A percentile compares a stretch with the other conserved stretches of the same genome.
phyloP scores from a whole-genome alignment of 345 rosid genomes.

The Gossypium bickii region DNA sequence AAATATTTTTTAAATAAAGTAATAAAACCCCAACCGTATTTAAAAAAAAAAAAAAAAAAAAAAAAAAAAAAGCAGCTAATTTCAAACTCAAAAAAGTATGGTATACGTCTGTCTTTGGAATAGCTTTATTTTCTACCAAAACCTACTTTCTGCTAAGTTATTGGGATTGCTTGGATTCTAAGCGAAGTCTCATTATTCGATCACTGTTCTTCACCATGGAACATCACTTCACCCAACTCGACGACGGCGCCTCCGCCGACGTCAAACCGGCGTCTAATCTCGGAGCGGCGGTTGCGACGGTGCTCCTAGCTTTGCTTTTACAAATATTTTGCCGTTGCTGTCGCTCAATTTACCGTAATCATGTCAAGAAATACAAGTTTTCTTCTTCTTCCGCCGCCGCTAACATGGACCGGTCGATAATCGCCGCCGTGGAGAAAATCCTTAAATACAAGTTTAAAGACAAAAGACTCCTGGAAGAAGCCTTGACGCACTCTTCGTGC shows the following conservation, averaged over 20 bases:
- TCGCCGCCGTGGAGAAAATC: slow-evolving; percentile 48
- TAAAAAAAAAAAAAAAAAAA: too few relatives aligned
- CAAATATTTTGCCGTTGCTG: slow-evolving; percentile 3
- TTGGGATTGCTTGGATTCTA: not conserved
- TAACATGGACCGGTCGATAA: slow-evolving; percentile 1
- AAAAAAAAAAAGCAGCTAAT: not conserved
- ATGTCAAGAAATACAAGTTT: not conserved
- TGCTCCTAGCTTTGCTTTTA: not conserved
- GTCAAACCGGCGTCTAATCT: not conserved
- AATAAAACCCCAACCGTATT: too few relatives aligned
- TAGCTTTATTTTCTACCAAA: not conserved
- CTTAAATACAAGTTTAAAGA: slow-evolving; percentile 43
- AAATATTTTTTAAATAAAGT: too few relatives aligned
- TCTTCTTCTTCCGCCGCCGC: not conserved
- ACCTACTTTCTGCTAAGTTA: not conserved
- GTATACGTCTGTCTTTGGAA: too few relatives aligned
- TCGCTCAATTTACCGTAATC: not conserved
- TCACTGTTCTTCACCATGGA: not conserved
- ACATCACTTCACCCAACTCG: not conserved
- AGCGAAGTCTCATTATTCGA: not conserved
- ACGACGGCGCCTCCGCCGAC: not conserved
- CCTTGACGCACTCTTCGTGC: slow-evolving; percentile 66
- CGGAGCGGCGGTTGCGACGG: not conserved
- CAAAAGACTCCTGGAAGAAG: slow-evolving; percentile 54
- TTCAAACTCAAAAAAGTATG: too few relatives aligned